Conservation (phyloP, 129 eudicot species). For the Flaveria brownii region DNA sequence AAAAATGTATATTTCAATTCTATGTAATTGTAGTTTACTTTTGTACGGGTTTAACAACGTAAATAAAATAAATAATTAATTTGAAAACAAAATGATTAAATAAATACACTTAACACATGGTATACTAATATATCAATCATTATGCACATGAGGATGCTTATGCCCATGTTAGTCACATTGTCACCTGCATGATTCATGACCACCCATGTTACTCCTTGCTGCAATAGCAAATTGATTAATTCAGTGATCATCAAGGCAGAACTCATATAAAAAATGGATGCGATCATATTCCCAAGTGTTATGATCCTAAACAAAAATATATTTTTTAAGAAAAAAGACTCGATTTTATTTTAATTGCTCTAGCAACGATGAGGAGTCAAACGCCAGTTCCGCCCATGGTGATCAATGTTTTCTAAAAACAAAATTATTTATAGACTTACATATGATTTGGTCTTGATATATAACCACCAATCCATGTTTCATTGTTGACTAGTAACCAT, state of each 20-base stretch:
- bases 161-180: conserved; percentile 25
- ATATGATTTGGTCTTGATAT: conserved; percentile 1
- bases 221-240: not conserved
- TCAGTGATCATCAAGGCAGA: not conserved
- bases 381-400: not conserved
- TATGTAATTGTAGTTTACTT: not conserved
- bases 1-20: not conserved
- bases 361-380: too few relatives aligned
- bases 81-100: not conserved
- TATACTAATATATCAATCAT: conserved; percentile 25
- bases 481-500: conserved; percentile 7
- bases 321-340: too few relatives aligned
- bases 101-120: conserved; percentile 9
- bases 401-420: not conserved
- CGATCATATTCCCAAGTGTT: too few relatives aligned
- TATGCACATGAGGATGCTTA: conserved; percentile 29
- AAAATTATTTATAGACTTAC: not conserved
- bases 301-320: too few relatives aligned
- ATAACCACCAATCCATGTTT: not conserved
- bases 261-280: not conserved
- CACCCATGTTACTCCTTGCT: conserved; percentile 28
- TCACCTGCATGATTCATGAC: conserved; percentile 15
- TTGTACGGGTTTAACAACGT: not conserved
- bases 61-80: not conserved
- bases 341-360: not conserved